phyloP scores from a whole-genome alignment of 2,329 filamentous ascomycete species.

The Fusarium compactum region DNA sequence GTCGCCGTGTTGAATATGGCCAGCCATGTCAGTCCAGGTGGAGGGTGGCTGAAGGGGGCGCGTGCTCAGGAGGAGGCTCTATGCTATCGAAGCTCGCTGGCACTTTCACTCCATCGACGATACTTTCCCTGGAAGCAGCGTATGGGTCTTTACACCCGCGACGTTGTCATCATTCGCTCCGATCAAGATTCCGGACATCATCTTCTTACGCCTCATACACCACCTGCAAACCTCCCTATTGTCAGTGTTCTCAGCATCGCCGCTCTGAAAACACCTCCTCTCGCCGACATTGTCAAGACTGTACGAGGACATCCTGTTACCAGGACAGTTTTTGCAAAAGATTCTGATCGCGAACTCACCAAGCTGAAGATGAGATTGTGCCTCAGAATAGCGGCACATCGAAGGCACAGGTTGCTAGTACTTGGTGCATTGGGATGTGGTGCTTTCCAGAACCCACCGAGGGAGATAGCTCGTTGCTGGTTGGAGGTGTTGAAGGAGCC shows the following conservation, averaged over 20 bases:
- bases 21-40: conserved; percentile 67
- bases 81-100: conserved; percentile 72
- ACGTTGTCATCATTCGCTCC: conserved; percentile 69
- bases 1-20: conserved; percentile 77
- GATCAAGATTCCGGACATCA: conserved; percentile 60
- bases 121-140: conserved; percentile 67
- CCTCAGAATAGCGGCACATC: conserved; percentile 68
- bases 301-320: conserved; percentile 42
- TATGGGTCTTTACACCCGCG: conserved; percentile 69
- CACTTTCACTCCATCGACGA: conserved; percentile 57
- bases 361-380: conserved; percentile 73
- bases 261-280: conserved; percentile 60
- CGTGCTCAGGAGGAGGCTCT: conserved; percentile 77
- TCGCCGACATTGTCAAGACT: conserved; percentile 31
- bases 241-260: conserved; percentile 72
- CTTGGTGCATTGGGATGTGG: conserved; percentile 78
- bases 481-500: conserved; percentile 68
- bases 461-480: conserved; percentile 73
- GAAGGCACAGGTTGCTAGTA: conserved; percentile 69
- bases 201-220: conserved; percentile 55
- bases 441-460: conserved; percentile 71
- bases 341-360: conserved; percentile 63
- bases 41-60: conserved; percentile 72
- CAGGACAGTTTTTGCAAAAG: conserved; percentile 55
- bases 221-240: conserved; percentile 57